Evolutionary conservation across 1,284 basidiomycete species (phyloP).

Genomic region (Boletus calvinii): DNA sequence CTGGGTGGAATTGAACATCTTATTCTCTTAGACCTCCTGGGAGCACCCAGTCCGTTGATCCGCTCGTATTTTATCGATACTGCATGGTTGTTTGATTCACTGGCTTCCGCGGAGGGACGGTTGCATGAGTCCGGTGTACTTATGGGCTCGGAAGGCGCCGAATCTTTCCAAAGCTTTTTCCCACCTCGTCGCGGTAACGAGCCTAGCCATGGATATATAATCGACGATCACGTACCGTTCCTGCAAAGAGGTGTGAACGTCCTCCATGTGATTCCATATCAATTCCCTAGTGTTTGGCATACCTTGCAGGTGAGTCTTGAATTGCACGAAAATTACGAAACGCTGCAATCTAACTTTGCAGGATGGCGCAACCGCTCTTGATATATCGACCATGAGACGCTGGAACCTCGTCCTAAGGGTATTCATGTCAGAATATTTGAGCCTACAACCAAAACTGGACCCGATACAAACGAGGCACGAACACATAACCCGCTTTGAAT

Average conservation of each 20-base stretch:
- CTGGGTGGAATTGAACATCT: slow-evolving; percentile 85
- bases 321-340: slow-evolving; percentile 1
- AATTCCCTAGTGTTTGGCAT: slow-evolving; percentile 95
- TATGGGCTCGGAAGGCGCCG: slow-evolving; percentile 34
- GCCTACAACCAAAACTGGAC: slow-evolving; percentile 51
- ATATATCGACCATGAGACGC: slow-evolving; percentile 81
- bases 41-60: slow-evolving; percentile 69
- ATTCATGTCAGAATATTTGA: slow-evolving; percentile 89
- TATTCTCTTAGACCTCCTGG: slow-evolving; percentile 87
- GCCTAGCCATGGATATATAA: slow-evolving; percentile 63
- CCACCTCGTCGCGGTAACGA: slow-evolving; percentile 42
- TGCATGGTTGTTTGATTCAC: slow-evolving; percentile 83
- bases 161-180: slow-evolving; percentile 63
- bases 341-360: slow-evolving; percentile 32
- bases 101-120: slow-evolving; percentile 66
- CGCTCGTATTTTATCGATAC: slow-evolving; percentile 85
- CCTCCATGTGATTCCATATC: slow-evolving; percentile 87
- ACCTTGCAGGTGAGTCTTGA: slow-evolving; percentile 56
- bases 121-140: slow-evolving; percentile 64
- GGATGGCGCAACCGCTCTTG: slow-evolving; percentile 88
- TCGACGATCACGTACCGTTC: slow-evolving; percentile 96
- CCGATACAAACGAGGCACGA: slow-evolving; percentile 7
- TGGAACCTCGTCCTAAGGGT: slow-evolving; percentile 91
- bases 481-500: slow-evolving; percentile 18
- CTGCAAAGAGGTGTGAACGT: slow-evolving; percentile 81